These are phyloP conservation scores for Lactarius sp. DNA, from an alignment of 768 basidiomycete genomes.

Conservation along the genomic window DNA sequence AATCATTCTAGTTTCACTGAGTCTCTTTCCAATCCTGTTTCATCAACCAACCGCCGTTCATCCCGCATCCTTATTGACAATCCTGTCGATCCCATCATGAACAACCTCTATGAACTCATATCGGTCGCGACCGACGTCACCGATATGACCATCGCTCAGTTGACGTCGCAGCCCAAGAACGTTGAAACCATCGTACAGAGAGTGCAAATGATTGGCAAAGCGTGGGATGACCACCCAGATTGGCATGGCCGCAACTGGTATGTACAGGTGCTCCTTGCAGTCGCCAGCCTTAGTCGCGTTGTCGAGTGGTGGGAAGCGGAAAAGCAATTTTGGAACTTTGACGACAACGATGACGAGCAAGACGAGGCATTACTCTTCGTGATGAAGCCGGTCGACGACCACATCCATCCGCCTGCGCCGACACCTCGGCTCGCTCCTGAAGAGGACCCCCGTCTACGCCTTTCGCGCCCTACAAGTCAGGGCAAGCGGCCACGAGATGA, in stretches of 20 bases:
- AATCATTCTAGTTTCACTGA: slow-evolving; percentile 64
- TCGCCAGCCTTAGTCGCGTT: slow-evolving; percentile 92
- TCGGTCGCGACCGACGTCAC: slow-evolving; percentile 88
- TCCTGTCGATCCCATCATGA: slow-evolving; percentile 85
- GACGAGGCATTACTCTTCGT: slow-evolving; percentile 92
- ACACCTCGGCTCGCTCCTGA: slow-evolving; percentile 46
- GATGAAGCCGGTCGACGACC: slow-evolving; percentile 79
- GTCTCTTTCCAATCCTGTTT: slow-evolving; percentile 29
- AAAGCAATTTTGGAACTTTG: slow-evolving; percentile 99
- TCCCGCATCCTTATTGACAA: slow-evolving; percentile 82
- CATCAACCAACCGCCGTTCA: slow-evolving; percentile 57
- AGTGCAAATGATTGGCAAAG: slow-evolving; percentile 86
- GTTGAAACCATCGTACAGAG: slow-evolving; percentile 86
- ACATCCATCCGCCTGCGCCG: slow-evolving; percentile 35
- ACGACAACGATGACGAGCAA: slow-evolving; percentile 84
- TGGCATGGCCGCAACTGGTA: slow-evolving; percentile 99
- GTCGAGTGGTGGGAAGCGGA: slow-evolving; percentile 99
- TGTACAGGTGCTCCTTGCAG: slow-evolving; percentile 90
- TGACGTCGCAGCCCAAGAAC: slow-evolving; percentile 79
- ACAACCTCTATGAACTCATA: slow-evolving; percentile 87
- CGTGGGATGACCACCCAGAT: slow-evolving; percentile 97
- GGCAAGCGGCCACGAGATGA: slow-evolving; percentile 53
- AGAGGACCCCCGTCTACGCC: slow-evolving; percentile 47
- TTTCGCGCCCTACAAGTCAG: slow-evolving; percentile 47
- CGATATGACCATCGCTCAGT: slow-evolving; percentile 82